These are phyloP conservation scores for Acanthamoeba sp. DNA, from an alignment of 208 protist genomes.

Conservation along the genomic window DNA sequence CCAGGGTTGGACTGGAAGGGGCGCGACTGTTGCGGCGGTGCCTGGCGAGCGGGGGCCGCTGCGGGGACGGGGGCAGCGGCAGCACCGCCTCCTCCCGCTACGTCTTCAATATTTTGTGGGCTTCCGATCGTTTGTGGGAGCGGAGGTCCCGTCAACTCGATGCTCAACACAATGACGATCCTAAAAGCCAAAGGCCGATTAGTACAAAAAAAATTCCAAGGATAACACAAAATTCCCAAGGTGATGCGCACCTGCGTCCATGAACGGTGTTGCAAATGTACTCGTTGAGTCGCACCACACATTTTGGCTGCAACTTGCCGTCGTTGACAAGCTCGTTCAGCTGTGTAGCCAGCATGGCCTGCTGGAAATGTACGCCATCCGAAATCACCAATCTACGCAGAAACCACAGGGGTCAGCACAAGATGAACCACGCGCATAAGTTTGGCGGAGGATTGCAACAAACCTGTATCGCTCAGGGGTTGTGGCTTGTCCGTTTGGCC, in stretches of 20 bases:
- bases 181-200: background rate
- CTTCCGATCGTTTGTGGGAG: background rate
- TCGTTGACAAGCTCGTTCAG: conserved; percentile 77
- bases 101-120: conserved; percentile 37
- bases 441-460: background rate
- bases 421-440: background rate
- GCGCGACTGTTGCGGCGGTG: background rate
- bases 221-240: too few relatives aligned
- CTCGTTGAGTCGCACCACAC: conserved; percentile 73
- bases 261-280: conserved; percentile 79
- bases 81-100: background rate
- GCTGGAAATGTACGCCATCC: conserved; percentile 74
- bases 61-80: background rate
- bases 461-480: conserved; percentile 51
- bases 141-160: background rate
- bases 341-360: conserved; percentile 82
- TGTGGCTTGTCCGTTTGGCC: conserved; percentile 64
- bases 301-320: conserved; percentile 42
- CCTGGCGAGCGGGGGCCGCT: background rate
- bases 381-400: conserved; percentile 76
- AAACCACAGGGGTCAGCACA: background rate
- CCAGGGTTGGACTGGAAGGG: background rate
- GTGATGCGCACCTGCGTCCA: conserved; percentile 6
- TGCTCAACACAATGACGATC: conserved; percentile 46
- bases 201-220: background rate